These are phyloP conservation scores for Xylaria hypoxylon DNA, from an alignment of 2,329 filamentous ascomycete genomes.

Conservation along the genomic window DNA sequence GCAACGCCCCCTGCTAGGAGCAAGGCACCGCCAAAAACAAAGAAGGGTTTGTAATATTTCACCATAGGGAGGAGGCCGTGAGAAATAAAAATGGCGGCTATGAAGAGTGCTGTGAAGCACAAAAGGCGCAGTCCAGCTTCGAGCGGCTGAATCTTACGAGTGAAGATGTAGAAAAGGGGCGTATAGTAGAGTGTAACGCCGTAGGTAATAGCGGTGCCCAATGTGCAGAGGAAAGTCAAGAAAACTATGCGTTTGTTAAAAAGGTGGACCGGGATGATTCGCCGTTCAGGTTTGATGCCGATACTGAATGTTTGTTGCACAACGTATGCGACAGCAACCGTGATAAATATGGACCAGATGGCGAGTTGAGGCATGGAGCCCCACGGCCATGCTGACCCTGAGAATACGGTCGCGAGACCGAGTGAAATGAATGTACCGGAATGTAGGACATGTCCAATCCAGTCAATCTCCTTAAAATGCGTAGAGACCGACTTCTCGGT, in stretches of 20 bases:
- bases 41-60: slow-evolving; percentile 54
- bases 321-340: slow-evolving; percentile 56
- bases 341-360: slow-evolving; percentile 58
- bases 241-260: slow-evolving; percentile 54
- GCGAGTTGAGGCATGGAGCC: slow-evolving; percentile 59
- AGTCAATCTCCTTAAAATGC: slow-evolving; percentile 55
- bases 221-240: slow-evolving; percentile 57
- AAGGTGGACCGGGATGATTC: slow-evolving; percentile 61
- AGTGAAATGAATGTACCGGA: slow-evolving; percentile 51
- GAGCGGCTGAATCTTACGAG: slow-evolving; percentile 55
- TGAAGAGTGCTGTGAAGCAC: slow-evolving; percentile 47
- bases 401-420: slow-evolving; percentile 57
- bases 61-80: slow-evolving; percentile 55
- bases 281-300: slow-evolving; percentile 54
- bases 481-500: slow-evolving; percentile 39
- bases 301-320: slow-evolving; percentile 59
- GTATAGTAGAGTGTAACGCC: slow-evolving; percentile 62
- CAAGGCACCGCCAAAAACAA: slow-evolving; percentile 47
- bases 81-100: slow-evolving; percentile 38
- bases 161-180: slow-evolving; percentile 65
- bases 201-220: slow-evolving; percentile 49
- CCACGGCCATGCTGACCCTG: slow-evolving; percentile 62
- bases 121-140: slow-evolving; percentile 56
- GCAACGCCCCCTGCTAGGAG: slow-evolving; percentile 46
- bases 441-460: slow-evolving; percentile 58